Percentiles rank a stretch among this genome's conserved stretches.
Evolutionary conservation across 1,139 yeast species (phyloP).

Genomic region (Zygosaccharomyces sapae): DNA sequence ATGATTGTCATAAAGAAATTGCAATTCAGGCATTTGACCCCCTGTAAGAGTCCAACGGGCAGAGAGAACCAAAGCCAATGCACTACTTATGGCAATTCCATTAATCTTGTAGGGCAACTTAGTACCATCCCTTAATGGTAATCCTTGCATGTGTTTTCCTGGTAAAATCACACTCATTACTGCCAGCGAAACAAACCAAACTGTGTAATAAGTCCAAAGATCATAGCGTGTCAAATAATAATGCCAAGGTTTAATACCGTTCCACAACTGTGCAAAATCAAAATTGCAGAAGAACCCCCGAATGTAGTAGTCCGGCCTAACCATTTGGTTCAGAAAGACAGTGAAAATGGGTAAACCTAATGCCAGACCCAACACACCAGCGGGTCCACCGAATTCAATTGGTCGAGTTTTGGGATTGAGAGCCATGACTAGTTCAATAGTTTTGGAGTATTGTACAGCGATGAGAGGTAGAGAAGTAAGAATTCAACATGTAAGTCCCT

Average conservation of each 20-base stretch:
- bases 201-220: slow-evolving; percentile 62
- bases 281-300: slow-evolving; percentile 44
- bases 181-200: slow-evolving; percentile 70
- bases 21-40: slow-evolving; percentile 72
- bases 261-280: slow-evolving; percentile 39
- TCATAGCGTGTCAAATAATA: slow-evolving; percentile 34
- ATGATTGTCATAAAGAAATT: slow-evolving; percentile 65
- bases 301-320: slow-evolving; percentile 53
- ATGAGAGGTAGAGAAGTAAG: neutral
- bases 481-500: neutral
- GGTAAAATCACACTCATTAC: slow-evolving; percentile 66
- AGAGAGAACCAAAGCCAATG: slow-evolving; percentile 45
- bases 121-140: slow-evolving; percentile 70
- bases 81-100: slow-evolving; percentile 56
- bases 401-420: slow-evolving; percentile 71
- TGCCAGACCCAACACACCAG: slow-evolving; percentile 68
- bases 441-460: neutral
- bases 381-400: slow-evolving; percentile 70
- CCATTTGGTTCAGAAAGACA: slow-evolving; percentile 52
- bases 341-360: slow-evolving; percentile 64
- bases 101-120: slow-evolving; percentile 71
- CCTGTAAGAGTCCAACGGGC: slow-evolving; percentile 49
- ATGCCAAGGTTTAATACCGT: slow-evolving; percentile 28
- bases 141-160: slow-evolving; percentile 65
- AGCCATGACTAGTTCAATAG: neutral